These are phyloP conservation scores for Saprolegnia diclina DNA, from an alignment of 352 stramenopile species.

Conservation along the genomic window DNA sequence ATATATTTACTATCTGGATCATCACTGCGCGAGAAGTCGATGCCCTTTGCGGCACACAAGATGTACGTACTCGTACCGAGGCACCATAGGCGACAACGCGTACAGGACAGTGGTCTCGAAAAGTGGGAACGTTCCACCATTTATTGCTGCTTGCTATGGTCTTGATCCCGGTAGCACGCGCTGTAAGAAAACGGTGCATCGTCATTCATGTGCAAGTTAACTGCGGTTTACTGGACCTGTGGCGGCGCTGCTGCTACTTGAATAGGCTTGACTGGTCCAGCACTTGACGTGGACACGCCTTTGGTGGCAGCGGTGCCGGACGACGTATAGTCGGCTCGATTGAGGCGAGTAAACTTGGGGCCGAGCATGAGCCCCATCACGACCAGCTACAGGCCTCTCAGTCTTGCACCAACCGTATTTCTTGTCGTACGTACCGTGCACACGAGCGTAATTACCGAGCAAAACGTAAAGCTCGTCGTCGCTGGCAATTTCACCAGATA, in stretches of 20 bases:
- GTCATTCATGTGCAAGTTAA: background rate
- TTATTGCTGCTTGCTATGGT: no score
- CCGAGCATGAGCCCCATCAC: conserved; percentile 14
- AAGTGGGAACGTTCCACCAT: no score
- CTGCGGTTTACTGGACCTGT: background rate
- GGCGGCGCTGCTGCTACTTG: no score
- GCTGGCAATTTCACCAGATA: conserved; percentile 45
- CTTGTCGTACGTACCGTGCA: conserved; percentile 30
- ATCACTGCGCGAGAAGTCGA: no score
- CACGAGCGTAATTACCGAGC: conserved; percentile 31
- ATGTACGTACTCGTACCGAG: no score
- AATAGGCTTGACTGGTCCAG: background rate
- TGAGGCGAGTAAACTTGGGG: conserved; percentile 22
- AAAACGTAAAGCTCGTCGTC: conserved; percentile 37
- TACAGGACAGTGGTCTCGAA: no score
- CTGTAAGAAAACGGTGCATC: no score
- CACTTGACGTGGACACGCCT: background rate
- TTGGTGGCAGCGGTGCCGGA: background rate
- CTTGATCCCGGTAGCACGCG: no score
- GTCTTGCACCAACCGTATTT: conserved; percentile 10
- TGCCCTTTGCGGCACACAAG: no score
- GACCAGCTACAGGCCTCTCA: background rate
- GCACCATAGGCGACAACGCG: no score
- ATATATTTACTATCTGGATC: no score
- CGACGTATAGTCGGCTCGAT: conserved; percentile 2